Percentiles rank a stretch among this genome's conserved stretches.
These are phyloP conservation scores for Crepidotus sp. DNA, from an alignment of 1,284 basidiomycete genomes.

Conservation along the genomic window DNA sequence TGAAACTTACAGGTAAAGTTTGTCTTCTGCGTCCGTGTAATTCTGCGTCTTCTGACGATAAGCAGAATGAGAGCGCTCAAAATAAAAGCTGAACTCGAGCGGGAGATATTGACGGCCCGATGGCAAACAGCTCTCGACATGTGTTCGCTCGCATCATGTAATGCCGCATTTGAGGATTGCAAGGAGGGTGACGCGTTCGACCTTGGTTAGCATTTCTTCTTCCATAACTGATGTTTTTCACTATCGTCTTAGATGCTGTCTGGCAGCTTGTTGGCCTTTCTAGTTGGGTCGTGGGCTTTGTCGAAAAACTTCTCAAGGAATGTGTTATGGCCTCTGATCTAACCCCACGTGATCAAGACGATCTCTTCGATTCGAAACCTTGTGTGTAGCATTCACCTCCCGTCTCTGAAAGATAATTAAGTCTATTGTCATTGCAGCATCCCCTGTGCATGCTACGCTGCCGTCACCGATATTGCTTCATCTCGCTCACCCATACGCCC, in stretches of 20 bases:
- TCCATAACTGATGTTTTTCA: conserved; percentile 10
- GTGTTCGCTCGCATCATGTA: conserved; percentile 50
- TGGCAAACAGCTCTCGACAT: conserved; percentile 55
- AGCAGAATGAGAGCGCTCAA: conserved; percentile 30
- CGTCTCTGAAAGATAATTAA: conserved; percentile 12
- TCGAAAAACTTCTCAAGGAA: conserved; percentile 56
- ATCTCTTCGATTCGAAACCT: conserved; percentile 17
- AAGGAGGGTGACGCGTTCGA: conserved; percentile 55
- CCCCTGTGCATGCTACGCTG: conserved; percentile 18
- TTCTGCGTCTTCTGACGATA: not conserved
- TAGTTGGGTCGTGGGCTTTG: conserved; percentile 49
- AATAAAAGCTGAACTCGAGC: conserved; percentile 27
- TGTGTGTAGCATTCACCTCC: conserved; percentile 16
- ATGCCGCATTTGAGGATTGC: conserved; percentile 57
- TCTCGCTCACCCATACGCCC: conserved; percentile 49
- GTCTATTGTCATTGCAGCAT: conserved; percentile 18
- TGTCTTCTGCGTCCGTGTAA: not conserved
- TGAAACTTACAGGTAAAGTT: conserved; percentile 50
- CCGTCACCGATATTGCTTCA: conserved; percentile 36
- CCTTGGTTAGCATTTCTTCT: conserved; percentile 34
- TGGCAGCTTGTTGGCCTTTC: conserved; percentile 61
- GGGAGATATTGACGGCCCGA: conserved; percentile 33
- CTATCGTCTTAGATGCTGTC: conserved; percentile 39
- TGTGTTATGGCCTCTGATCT: conserved; percentile 37
- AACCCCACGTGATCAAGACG: conserved; percentile 10